These are phyloP conservation scores for Teunomyces barrocoloradensis DNA, from an alignment of 805 yeast genomes.

Conservation along the genomic window DNA sequence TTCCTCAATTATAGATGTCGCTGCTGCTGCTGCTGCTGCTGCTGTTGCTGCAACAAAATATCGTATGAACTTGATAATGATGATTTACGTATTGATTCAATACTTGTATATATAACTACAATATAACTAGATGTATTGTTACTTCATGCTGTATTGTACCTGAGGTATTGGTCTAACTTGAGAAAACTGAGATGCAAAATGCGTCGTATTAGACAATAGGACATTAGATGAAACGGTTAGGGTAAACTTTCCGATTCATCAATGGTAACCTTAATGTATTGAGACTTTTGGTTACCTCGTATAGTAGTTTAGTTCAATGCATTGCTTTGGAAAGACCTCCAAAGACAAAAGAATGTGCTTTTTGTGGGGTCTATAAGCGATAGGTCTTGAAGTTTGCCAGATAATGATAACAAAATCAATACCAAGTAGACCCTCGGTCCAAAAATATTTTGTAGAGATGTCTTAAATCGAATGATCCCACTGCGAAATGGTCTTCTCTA, in stretches of 20 bases:
- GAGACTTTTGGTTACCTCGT: too few relatives aligned
- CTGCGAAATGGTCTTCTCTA: background rate
- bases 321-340: too few relatives aligned
- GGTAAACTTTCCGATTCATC: too few relatives aligned
- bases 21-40: background rate
- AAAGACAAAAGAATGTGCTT: too few relatives aligned
- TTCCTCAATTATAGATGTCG: constrained; percentile 58
- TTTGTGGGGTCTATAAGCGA: background rate
- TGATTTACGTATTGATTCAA: constrained; percentile 1
- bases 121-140: constrained; percentile 1
- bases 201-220: too few relatives aligned
- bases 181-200: background rate
- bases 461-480: background rate
- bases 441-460: background rate
- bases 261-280: too few relatives aligned
- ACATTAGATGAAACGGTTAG: too few relatives aligned
- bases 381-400: background rate
- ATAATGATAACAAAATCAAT: background rate
- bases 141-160: background rate
- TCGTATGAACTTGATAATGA: constrained; percentile 1
- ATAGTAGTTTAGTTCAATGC: too few relatives aligned
- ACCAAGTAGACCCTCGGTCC: background rate
- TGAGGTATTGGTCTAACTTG: background rate
- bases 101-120: constrained; percentile 4
- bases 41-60: background rate